Conservation (phyloP, 2,329 filamentous ascomycete species). For the Arthrobotrys sphaeroides region DNA sequence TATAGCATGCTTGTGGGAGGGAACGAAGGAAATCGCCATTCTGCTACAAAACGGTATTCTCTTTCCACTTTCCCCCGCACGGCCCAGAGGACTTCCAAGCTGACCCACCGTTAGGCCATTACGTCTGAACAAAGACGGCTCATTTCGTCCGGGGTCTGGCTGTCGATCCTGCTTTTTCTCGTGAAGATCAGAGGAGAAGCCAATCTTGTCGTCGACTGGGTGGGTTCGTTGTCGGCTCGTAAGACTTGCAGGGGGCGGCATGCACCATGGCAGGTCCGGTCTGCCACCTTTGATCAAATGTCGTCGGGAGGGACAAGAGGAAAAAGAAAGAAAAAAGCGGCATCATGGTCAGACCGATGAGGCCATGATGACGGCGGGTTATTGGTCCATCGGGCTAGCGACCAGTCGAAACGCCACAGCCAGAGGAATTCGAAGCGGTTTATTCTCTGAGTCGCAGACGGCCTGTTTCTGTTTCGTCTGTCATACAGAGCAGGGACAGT, state of each 20-base stretch:
- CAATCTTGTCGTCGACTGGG: slow-evolving; percentile 32
- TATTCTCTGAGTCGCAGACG: neutral
- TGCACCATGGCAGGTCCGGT: neutral
- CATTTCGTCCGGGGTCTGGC: slow-evolving; percentile 24
- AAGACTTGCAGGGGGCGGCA: slow-evolving; percentile 51
- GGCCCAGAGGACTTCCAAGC: slow-evolving; percentile 30
- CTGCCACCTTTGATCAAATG: neutral
- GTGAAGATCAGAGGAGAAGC: slow-evolving; percentile 42
- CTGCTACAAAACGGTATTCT: slow-evolving; percentile 16
- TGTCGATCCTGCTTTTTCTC: slow-evolving; percentile 45
- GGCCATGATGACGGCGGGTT: slow-evolving; percentile 48
- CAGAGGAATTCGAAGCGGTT: neutral
- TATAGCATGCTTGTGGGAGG: neutral
- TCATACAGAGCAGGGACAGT: slow-evolving; percentile 27
- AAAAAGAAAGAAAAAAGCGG: slow-evolving; percentile 50
- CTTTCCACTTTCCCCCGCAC: slow-evolving; percentile 35
- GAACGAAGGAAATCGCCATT: slow-evolving; percentile 4
- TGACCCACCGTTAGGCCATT: slow-evolving; percentile 24
- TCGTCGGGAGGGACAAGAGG: neutral
- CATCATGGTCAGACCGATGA: slow-evolving; percentile 48
- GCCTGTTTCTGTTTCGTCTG: slow-evolving; percentile 7
- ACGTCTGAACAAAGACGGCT: slow-evolving; percentile 52
- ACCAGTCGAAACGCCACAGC: slow-evolving; percentile 1
- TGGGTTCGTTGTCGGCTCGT: slow-evolving; percentile 33
- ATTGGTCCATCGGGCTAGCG: neutral